Evolutionary conservation across 2,329 filamentous ascomycete species (phyloP), one percentile per base, ranked within the genome.

Genomic region (Calonectria hawksworthii): DNA sequence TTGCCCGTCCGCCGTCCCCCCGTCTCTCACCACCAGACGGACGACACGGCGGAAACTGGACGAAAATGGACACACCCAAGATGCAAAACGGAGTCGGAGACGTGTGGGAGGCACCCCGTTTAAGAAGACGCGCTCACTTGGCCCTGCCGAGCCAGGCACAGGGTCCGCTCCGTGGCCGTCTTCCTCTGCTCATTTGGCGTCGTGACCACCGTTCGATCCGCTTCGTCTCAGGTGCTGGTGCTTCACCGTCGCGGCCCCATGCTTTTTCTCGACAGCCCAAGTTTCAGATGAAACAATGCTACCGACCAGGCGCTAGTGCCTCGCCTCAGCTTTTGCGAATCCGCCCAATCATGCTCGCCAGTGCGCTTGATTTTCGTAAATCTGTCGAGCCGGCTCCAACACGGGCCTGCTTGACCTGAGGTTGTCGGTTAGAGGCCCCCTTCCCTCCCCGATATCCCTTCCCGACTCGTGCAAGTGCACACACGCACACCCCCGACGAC

Each of bases 261-360:
- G 68, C 74, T 68, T 54, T 65, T 74, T 79, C 88, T 86, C 84
- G 84, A 89, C 87, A 80, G 81, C 80, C 84, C 81, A 79, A 80
- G 87, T 89, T 88, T 89, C 88, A 87, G 77, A 80, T 85, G 85
- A 88, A 86, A 88, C 87, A 73, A 76, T 77, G 74, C 74, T 73
- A 81, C 78, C 61, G 71, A 68, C 74, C 65, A 77, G 51, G 51
- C 72, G 74, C 65, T 70, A 72, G 77, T 38, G 73, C 73, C 73
- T 73, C 75, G 74, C 71, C 71, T 73, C 73, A 74, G 70, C 66
- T 70, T 68, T 67, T 34, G 30, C 54, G 44, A 64, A 4, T n/a
- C 61, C 16, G 59, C 47, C 80, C 80, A 81, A 81, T 81, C 79
- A 80, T 38, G 72, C 67, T 32, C n/a, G 36, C 44, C 65, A 38